Percentiles rank a stretch among this genome's conserved stretches.
Evolutionary conservation across 345 rosid species (phyloP).

Genomic region (Salix viminalis): DNA sequence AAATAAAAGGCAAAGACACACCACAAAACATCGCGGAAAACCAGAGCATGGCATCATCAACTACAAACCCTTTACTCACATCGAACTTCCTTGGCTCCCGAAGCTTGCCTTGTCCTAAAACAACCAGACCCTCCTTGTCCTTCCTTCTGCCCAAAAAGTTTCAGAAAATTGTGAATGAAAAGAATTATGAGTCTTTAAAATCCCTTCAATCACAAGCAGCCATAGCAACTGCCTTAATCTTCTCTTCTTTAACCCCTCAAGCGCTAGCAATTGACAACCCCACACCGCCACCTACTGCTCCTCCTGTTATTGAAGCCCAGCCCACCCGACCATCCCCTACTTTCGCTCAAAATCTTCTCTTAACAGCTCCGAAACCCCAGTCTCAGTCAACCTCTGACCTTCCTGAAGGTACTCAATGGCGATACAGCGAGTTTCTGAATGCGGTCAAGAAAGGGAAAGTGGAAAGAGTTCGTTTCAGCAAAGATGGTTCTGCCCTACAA

Average conservation of each 20-base stretch:
- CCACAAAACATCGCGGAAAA: background rate
- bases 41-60: slow-evolving; percentile 33
- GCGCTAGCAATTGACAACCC: slow-evolving; percentile 52
- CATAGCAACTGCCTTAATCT: slow-evolving; percentile 49
- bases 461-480: slow-evolving; percentile 71
- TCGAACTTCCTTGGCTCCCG: slow-evolving; percentile 41
- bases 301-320: slow-evolving; percentile 45
- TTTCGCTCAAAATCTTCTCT: slow-evolving; percentile 41
- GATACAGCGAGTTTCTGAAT: slow-evolving; percentile 76
- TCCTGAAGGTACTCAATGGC: slow-evolving; percentile 70
- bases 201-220: slow-evolving; percentile 33
- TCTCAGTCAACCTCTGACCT: slow-evolving; percentile 47
- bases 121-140: slow-evolving; percentile 18
- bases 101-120: slow-evolving; percentile 43
- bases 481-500: slow-evolving; percentile 63
- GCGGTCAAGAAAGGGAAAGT: slow-evolving; percentile 74
- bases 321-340: slow-evolving; percentile 48
- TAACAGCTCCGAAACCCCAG: slow-evolving; percentile 61
- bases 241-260: slow-evolving; percentile 43
- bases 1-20: background rate
- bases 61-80: slow-evolving; percentile 33
- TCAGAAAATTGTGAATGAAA: slow-evolving; percentile 13
- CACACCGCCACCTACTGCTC: slow-evolving; percentile 25
- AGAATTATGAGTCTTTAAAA: slow-evolving; percentile 14
- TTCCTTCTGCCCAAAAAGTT: slow-evolving; percentile 16